Conservation (phyloP, 2,329 filamentous ascomycete species). For the Colletotrichum sp. region DNA sequence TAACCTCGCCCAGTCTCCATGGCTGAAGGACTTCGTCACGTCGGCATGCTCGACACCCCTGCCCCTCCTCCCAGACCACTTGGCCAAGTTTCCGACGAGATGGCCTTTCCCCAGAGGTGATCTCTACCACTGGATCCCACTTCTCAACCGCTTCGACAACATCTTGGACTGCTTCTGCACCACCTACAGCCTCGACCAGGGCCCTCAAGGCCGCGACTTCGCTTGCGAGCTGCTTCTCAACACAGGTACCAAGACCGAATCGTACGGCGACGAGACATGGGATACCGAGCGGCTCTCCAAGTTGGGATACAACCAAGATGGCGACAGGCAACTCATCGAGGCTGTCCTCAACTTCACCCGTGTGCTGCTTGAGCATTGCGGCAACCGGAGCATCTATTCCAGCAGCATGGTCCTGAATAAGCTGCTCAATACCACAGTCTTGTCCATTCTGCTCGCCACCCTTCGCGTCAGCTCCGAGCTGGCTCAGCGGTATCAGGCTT, state of each 20-base stretch:
- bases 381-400: conserved; percentile 93
- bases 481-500: conserved; percentile 90
- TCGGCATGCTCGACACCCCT: conserved; percentile 72
- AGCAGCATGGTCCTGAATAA: conserved; percentile 91
- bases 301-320: conserved; percentile 73
- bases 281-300: conserved; percentile 52
- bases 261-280: conserved; percentile 55
- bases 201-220: conserved; percentile 83
- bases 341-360: conserved; percentile 84
- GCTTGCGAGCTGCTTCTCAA: conserved; percentile 68
- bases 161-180: conserved; percentile 83
- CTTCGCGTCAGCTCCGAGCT: conserved; percentile 84
- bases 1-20: conserved; percentile 72
- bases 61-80: conserved; percentile 76
- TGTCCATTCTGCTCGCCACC: conserved; percentile 77
- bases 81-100: conserved; percentile 81
- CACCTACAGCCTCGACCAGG: conserved; percentile 79
- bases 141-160: conserved; percentile 91
- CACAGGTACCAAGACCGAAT: conserved; percentile 57
- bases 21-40: conserved; percentile 81
- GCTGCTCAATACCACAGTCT: conserved; percentile 85
- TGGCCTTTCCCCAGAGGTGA: conserved; percentile 98
- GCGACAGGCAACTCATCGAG: conserved; percentile 82
- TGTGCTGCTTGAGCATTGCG: conserved; percentile 90
- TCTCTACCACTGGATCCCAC: conserved; percentile 96